Conservation (phyloP, 106 monocot genomes). For the Iris macrosiphon region DNA sequence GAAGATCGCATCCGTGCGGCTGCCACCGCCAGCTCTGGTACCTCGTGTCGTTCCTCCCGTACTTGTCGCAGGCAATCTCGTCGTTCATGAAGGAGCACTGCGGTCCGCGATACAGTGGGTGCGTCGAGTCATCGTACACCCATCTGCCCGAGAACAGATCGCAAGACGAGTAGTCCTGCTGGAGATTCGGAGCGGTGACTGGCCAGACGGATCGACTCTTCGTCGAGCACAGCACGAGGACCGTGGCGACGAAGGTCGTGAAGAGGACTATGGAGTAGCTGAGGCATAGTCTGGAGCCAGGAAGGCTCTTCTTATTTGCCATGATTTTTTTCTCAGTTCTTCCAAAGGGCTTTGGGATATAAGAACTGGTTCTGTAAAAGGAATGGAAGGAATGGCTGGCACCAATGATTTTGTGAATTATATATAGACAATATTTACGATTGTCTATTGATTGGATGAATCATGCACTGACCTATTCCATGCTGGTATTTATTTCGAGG, state of each 20-base stretch:
- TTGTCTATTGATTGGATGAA: too few species aligned
- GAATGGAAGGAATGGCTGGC: too few species aligned
- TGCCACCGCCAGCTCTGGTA: slow-evolving; percentile 59
- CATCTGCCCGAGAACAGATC: slow-evolving; percentile 37
- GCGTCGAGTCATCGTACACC: slow-evolving; percentile 44
- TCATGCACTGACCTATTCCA: too few species aligned
- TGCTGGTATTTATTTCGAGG: too few species aligned
- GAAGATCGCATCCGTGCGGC: slow-evolving; percentile 37
- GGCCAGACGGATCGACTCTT: not conserved
- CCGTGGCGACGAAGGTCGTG: not conserved
- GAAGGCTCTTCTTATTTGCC: not conserved
- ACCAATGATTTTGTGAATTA: too few species aligned
- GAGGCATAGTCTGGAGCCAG: not conserved
- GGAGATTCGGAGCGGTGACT: not conserved
- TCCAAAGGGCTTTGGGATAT: too few species aligned
- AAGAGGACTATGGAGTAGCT: not conserved
- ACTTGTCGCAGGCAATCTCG: slow-evolving; percentile 54
- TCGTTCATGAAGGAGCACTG: slow-evolving; percentile 35
- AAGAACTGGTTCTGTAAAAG: too few species aligned
- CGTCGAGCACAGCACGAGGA: not conserved
- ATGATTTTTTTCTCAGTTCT: too few species aligned
- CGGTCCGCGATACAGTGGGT: slow-evolving; percentile 29
- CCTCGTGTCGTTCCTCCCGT: slow-evolving; percentile 38
- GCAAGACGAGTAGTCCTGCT: slow-evolving; percentile 7
- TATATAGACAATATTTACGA: too few species aligned